phyloP scores from a whole-genome alignment of 306 rosid genomes.

The Lotus japonicus region DNA sequence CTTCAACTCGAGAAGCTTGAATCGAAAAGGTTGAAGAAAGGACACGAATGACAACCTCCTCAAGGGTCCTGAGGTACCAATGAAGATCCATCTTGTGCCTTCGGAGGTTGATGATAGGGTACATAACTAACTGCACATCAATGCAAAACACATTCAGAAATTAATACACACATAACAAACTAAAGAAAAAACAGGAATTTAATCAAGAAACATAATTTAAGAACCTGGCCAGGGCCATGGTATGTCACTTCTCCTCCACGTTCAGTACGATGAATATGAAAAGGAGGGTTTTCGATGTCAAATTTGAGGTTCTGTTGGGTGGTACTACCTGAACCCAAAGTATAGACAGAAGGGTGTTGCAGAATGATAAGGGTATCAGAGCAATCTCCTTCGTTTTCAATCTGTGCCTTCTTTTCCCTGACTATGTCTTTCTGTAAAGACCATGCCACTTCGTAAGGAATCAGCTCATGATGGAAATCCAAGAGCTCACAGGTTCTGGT shows the following conservation, averaged over 20 bases:
- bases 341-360: conserved; percentile 36
- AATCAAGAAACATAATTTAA: background rate
- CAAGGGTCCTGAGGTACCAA: conserved; percentile 71
- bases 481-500: conserved; percentile 51
- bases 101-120: conserved; percentile 82
- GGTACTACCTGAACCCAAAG: conserved; percentile 25
- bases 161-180: too few relatives aligned
- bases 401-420: conserved; percentile 26
- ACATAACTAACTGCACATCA: conserved; percentile 60
- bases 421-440: conserved; percentile 38
- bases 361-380: conserved; percentile 28
- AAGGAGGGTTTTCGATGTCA: conserved; percentile 31
- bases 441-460: conserved; percentile 56
- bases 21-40: conserved; percentile 68
- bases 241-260: conserved; percentile 48
- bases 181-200: too few relatives aligned
- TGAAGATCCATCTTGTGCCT: conserved; percentile 84
- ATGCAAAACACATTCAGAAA: conserved; percentile 18
- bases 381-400: conserved; percentile 29
- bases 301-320: conserved; percentile 27
- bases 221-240: conserved; percentile 51
- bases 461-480: conserved; percentile 49
- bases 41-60: conserved; percentile 73
- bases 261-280: conserved; percentile 38
- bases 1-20: conserved; percentile 60